Evolutionary conservation across 345 rosid species (phyloP).

Genomic region (Conringia planisiliqua): DNA sequence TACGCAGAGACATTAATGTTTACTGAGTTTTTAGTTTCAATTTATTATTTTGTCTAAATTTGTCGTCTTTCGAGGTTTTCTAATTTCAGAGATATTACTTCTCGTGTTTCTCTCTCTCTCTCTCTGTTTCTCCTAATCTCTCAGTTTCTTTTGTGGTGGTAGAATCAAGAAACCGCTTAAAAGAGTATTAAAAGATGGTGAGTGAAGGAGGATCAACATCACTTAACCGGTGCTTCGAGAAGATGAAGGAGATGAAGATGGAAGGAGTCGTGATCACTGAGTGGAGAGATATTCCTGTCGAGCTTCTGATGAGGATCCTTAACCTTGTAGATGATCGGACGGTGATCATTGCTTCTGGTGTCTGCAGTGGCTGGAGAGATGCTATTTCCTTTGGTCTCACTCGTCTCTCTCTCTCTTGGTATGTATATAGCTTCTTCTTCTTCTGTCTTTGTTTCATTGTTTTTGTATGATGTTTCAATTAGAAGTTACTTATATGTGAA

Average conservation of each 20-base stretch:
- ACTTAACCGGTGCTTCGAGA: constrained; percentile 55
- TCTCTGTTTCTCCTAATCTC: neutral
- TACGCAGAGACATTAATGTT: neutral
- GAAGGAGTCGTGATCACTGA: constrained; percentile 46
- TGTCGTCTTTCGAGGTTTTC: constrained; percentile 5
- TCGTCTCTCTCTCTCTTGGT: constrained; percentile 80
- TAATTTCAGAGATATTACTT: neutral
- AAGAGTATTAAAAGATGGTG: constrained; percentile 23
- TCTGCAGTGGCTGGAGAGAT: constrained; percentile 94
- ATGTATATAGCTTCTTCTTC: constrained; percentile 15
- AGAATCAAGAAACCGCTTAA: constrained; percentile 31
- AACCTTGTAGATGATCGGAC: constrained; percentile 79
- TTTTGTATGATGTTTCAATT: neutral
- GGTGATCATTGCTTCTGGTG: constrained; percentile 72
- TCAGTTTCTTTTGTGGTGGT: constrained; percentile 25
- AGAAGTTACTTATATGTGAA: neutral
- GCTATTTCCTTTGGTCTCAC: constrained; percentile 74
- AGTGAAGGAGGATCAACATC: constrained; percentile 37
- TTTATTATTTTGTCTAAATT: neutral
- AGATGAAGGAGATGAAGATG: constrained; percentile 54
- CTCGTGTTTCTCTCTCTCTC: neutral
- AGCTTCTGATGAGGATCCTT: constrained; percentile 66
- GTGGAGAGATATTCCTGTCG: constrained; percentile 94
- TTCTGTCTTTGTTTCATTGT: neutral
- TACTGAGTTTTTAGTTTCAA: constrained; percentile 5